A percentile compares a stretch with the other conserved stretches of the same genome.
Conservation (phyloP, 75 land plant species). For the Cryptomeria japonica region DNA sequence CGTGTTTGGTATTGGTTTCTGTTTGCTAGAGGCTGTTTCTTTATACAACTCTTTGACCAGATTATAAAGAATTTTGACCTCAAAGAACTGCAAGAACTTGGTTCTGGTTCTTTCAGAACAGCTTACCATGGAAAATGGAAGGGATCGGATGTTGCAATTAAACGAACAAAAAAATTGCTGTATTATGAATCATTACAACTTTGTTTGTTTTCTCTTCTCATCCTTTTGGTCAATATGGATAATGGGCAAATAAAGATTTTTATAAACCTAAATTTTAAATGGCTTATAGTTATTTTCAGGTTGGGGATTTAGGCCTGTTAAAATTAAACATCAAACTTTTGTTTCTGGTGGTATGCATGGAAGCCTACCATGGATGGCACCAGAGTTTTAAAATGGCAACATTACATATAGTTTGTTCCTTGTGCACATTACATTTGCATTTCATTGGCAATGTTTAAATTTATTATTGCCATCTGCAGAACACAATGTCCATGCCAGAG, state of each 20-base stretch:
- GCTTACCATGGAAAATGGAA: no score
- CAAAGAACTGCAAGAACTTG: no score
- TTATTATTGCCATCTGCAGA: no score
- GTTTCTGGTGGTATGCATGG: conserved; percentile 91
- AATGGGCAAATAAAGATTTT: not conserved
- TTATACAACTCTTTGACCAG: conserved; percentile 35
- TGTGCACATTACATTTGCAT: no score
- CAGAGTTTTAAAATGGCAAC: conserved; percentile 77
- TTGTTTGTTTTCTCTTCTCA: not conserved
- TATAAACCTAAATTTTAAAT: not conserved
- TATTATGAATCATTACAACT: not conserved
- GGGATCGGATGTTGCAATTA: no score
- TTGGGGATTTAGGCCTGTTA: conserved; percentile 89
- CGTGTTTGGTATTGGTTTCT: not conserved
- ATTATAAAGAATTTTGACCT: conserved; percentile 21
- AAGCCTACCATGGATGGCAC: conserved; percentile 96
- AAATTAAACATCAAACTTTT: conserved; percentile 76
- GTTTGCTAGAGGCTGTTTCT: not conserved
- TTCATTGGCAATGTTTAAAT: no score
- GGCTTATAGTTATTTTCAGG: conserved; percentile 41
- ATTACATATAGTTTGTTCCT: conserved; percentile 14
- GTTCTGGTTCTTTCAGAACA: no score
- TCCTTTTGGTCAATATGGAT: not conserved
- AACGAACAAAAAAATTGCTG: not conserved
- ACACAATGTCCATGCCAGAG: no score